A percentile compares a stretch with the other conserved stretches of the same genome.
Evolutionary conservation across 768 basidiomycete genomes (phyloP).

Genomic region (Serendipita sp.): DNA sequence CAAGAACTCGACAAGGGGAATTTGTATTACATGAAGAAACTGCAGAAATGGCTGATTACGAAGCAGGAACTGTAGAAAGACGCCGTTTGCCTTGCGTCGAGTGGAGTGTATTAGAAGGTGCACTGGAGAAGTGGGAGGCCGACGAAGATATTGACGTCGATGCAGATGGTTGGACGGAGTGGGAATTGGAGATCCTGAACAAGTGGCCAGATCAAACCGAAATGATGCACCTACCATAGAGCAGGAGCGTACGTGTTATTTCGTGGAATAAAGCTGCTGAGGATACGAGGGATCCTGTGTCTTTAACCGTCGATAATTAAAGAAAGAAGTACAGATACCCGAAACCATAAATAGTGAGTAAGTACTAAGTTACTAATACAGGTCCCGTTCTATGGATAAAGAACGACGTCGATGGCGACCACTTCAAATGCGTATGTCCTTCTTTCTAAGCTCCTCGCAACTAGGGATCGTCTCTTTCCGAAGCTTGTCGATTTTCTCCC

Average conservation of each 20-base stretch:
- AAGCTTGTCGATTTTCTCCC: constrained; percentile 70
- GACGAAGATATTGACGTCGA: constrained; percentile 31
- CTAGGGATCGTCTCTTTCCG: constrained; percentile 49
- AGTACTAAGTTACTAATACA: too few species aligned
- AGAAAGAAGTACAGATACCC: too few species aligned
- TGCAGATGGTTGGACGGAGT: constrained; percentile 52
- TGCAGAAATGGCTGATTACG: neutral
- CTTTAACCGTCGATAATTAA: too few species aligned
- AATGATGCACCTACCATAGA: too few species aligned
- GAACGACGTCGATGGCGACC: neutral
- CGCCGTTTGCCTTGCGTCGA: constrained; percentile 49
- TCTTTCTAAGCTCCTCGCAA: constrained; percentile 59
- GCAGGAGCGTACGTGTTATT: too few species aligned
- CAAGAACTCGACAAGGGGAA: constrained; percentile 74
- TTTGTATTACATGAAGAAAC: constrained; percentile 34
- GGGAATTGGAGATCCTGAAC: constrained; percentile 71
- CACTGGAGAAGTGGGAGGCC: constrained; percentile 28
- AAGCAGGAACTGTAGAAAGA: constrained; percentile 23
- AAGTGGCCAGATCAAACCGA: constrained; percentile 13
- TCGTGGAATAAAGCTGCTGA: too few species aligned
- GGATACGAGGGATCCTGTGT: too few species aligned
- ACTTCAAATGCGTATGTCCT: constrained; percentile 22
- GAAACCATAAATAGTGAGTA: too few species aligned
- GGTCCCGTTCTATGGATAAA: too few species aligned
- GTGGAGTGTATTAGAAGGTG: constrained; percentile 57